Conservation (phyloP, 306 rosid genomes). For the Biancaea sappan region DNA sequence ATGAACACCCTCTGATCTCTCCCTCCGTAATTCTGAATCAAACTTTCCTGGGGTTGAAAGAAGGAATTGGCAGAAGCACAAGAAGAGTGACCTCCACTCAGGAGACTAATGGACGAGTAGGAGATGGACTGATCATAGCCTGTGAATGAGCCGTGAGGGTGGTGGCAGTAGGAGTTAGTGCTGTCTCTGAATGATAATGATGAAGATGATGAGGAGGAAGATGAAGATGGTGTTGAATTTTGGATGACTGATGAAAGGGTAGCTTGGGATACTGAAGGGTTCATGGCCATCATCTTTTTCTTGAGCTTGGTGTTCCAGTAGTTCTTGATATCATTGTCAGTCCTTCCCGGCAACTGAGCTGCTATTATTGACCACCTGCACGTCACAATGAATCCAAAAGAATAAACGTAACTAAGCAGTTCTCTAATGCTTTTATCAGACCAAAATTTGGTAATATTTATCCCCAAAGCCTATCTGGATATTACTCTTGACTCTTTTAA, state of each 20-base stretch:
- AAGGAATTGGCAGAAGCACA: constrained; percentile 26
- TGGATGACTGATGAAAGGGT: constrained; percentile 44
- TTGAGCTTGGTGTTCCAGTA: constrained; percentile 97
- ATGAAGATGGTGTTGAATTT: constrained; percentile 46
- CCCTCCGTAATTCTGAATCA: constrained; percentile 37
- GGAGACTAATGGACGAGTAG: constrained; percentile 39
- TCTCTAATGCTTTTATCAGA: constrained; percentile 8
- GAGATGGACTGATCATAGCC: constrained; percentile 42
- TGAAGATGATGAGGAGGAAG: constrained; percentile 35
- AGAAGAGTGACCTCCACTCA: constrained; percentile 42
- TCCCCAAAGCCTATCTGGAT: neutral
- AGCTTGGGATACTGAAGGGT: constrained; percentile 39
- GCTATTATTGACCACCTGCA: constrained; percentile 97
- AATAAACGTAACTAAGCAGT: too few species aligned
- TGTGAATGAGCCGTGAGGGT: constrained; percentile 36
- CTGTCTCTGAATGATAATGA: constrained; percentile 39
- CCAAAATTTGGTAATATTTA: constrained; percentile 25
- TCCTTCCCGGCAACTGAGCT: constrained; percentile 81
- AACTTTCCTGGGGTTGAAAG: constrained; percentile 54
- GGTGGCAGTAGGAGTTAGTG: constrained; percentile 28
- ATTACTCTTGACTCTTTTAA: neutral
- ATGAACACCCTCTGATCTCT: constrained; percentile 34
- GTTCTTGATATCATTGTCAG: constrained; percentile 92
- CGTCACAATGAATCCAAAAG: constrained; percentile 12
- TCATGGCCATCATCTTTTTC: constrained; percentile 63